Evolutionary conservation across 352 stramenopile genomes (phyloP).

Genomic region (Phytophthora sp.): DNA sequence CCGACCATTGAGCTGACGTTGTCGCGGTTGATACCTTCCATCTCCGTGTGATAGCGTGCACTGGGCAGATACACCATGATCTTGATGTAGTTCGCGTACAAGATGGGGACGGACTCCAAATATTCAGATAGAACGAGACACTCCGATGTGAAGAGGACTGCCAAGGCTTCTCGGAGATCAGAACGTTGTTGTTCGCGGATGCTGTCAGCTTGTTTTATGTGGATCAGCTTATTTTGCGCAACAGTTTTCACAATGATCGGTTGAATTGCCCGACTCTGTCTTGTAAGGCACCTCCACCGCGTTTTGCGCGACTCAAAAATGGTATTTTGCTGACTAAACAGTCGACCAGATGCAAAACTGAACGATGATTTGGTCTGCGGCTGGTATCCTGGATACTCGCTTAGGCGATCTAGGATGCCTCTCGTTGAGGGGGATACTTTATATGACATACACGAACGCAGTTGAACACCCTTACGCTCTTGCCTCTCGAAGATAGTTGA

Average conservation of each 20-base stretch:
- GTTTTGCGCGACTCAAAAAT: too few relatives aligned
- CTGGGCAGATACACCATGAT: constrained; percentile 28
- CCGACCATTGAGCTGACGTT: neutral
- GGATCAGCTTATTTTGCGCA: too few relatives aligned
- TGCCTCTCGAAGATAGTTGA: neutral
- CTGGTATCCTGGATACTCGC: neutral
- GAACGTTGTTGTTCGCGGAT: neutral
- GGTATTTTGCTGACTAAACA: neutral
- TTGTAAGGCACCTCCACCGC: too few relatives aligned
- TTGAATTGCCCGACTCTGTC: too few relatives aligned
- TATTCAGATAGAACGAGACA: constrained; percentile 43
- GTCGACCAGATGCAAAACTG: neutral
- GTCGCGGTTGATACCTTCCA: neutral
- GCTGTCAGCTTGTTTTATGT: too few relatives aligned
- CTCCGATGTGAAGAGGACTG: constrained; percentile 30
- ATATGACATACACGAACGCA: neutral
- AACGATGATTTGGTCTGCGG: neutral
- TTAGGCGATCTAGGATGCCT: neutral
- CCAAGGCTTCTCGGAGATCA: neutral
- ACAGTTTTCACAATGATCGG: too few relatives aligned
- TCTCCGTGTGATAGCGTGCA: constrained; percentile 6
- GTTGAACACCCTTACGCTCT: neutral
- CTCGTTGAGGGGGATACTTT: neutral
- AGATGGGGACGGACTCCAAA: constrained; percentile 31
- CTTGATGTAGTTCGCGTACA: constrained; percentile 22